A percentile compares a stretch with the other conserved stretches of the same genome.
Conservation (phyloP, 2,329 filamentous ascomycete genomes). For the Colletotrichum sp. region DNA sequence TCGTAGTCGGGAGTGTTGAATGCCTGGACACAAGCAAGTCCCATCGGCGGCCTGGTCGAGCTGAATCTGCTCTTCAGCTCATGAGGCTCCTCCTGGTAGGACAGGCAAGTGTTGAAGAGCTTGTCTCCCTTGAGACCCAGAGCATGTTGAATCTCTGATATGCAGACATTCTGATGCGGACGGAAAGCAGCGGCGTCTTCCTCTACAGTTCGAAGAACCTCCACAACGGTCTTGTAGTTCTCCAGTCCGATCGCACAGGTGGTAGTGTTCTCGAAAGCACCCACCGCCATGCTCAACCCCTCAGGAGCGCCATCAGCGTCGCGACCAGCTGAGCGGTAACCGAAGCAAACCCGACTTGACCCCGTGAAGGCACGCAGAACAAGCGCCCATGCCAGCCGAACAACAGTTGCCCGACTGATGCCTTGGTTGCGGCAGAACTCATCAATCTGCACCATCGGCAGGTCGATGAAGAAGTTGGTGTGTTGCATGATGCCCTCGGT, state of each 20-base stretch:
- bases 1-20: constrained; percentile 53
- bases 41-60: constrained; percentile 28
- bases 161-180: constrained; percentile 49
- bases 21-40: constrained; percentile 38
- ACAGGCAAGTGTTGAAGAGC: constrained; percentile 58
- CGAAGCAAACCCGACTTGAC: constrained; percentile 59
- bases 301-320: constrained; percentile 45
- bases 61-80: constrained; percentile 38
- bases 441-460: constrained; percentile 44
- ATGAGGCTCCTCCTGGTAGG: constrained; percentile 47
- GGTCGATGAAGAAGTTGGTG: constrained; percentile 43
- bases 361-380: constrained; percentile 61
- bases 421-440: constrained; percentile 44
- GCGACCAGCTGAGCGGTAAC: constrained; percentile 51
- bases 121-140: constrained; percentile 45
- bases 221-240: constrained; percentile 33
- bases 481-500: constrained; percentile 34
- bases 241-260: constrained; percentile 39
- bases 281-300: constrained; percentile 47
- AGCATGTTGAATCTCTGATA: constrained; percentile 52
- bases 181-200: constrained; percentile 33
- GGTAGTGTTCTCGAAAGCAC: constrained; percentile 48
- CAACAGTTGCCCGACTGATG: constrained; percentile 52
- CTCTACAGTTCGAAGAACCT: constrained; percentile 36
- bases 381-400: constrained; percentile 66